These are phyloP conservation scores for Iris macrosiphon DNA, from an alignment of 106 monocot genomes.

Conservation along the genomic window DNA sequence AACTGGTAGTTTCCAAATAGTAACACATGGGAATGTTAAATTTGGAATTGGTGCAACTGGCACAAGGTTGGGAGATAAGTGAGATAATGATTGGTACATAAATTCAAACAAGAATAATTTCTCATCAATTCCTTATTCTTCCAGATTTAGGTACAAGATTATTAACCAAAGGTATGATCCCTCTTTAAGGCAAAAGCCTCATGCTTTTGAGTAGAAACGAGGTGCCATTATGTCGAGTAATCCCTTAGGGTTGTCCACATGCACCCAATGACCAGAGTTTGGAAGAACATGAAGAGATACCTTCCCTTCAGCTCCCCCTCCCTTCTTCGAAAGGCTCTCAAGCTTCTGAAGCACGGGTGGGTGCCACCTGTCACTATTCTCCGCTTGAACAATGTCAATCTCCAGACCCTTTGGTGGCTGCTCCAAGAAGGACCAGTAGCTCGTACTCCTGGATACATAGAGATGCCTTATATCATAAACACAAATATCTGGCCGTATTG, in stretches of 20 bases:
- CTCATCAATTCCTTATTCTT: too few relatives aligned
- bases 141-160: too few relatives aligned
- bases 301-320: constrained; percentile 37
- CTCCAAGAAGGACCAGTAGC: constrained; percentile 79
- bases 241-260: constrained; percentile 92
- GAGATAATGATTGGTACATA: too few relatives aligned
- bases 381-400: constrained; percentile 71
- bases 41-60: too few relatives aligned
- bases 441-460: constrained; percentile 42
- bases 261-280: constrained; percentile 94
- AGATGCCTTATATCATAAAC: background rate
- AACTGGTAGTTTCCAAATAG: too few relatives aligned
- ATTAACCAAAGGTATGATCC: too few relatives aligned
- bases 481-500: too few relatives aligned
- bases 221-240: constrained; percentile 85
- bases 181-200: constrained; percentile 12
- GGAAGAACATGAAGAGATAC: constrained; percentile 64
- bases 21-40: too few relatives aligned
- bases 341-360: constrained; percentile 35
- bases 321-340: constrained; percentile 27
- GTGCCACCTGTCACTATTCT: constrained; percentile 82
- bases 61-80: too few relatives aligned
- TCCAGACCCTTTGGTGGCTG: constrained; percentile 74
- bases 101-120: too few relatives aligned
- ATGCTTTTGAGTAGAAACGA: constrained; percentile 36